Percentiles rank a stretch among this genome's conserved stretches.
These are phyloP conservation scores for Trametes gibbosa DNA, from an alignment of 768 basidiomycete species.

Conservation along the genomic window DNA sequence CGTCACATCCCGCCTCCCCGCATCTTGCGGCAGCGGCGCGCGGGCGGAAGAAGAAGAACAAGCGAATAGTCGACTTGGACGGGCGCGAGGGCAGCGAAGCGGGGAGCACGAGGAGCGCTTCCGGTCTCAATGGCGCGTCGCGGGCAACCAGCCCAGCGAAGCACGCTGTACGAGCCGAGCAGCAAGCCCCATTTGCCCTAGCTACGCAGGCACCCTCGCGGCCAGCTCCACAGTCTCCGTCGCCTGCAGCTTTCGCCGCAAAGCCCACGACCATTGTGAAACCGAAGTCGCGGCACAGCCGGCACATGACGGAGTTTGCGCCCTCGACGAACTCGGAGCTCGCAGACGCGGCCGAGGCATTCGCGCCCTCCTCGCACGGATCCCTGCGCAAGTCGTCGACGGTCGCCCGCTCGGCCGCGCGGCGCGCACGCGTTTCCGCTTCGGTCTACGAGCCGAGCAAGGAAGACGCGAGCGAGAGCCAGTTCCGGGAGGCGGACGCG, in stretches of 20 bases:
- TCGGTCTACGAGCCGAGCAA: conserved; percentile 57
- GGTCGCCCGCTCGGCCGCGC: conserved; percentile 40
- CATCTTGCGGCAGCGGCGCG: conserved; percentile 41
- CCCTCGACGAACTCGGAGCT: conserved; percentile 23
- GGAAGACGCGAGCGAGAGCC: conserved; percentile 28
- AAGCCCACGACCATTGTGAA: conserved; percentile 24
- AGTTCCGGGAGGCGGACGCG: conserved; percentile 58
- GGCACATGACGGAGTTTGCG: conserved; percentile 49
- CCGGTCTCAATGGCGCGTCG: conserved; percentile 18
- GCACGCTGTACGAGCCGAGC: not conserved
- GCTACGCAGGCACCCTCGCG: not conserved
- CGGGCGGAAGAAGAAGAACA: conserved; percentile 57
- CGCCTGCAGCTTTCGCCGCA: conserved; percentile 2
- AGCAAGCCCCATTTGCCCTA: not conserved
- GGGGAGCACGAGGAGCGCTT: conserved; percentile 20
- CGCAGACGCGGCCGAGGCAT: conserved; percentile 12
- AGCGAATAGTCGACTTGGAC: conserved; percentile 79
- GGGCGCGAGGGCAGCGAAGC: conserved; percentile 39
- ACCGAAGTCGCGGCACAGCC: conserved; percentile 40
- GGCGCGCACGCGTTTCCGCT: conserved; percentile 54
- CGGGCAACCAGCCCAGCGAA: conserved; percentile 19
- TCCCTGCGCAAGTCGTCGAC: conserved; percentile 26
- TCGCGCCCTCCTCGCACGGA: conserved; percentile 12
- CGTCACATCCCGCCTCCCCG: conserved; percentile 46
- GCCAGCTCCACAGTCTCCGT: not conserved